Evolutionary conservation across 2,329 filamentous ascomycete species (phyloP), one percentile per base, ranked within the genome.

Genomic region (Ophiostoma triangulosporum): DNA sequence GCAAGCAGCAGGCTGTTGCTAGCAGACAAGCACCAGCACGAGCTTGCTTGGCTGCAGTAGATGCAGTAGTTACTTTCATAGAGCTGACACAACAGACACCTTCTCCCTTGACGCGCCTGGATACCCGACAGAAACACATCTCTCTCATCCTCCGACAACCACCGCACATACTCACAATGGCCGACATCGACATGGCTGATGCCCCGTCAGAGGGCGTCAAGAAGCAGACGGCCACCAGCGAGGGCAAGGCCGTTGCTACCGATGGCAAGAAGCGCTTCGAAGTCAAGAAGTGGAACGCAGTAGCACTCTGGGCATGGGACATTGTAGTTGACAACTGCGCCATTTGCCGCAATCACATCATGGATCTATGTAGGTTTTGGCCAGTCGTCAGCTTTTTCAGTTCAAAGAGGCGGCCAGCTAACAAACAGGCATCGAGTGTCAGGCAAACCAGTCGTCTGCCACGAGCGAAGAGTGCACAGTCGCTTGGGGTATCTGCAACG

Each of bases 281-380:
- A 68, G 91, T 98, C 58, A 98, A 98, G 74, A 98, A 98, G 91
- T 98, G 93, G 93, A 97, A 97, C 64, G 93, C 93, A 0, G 93
- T 98, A 51, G 90, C 93, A 38, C 77, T 98, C 2, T 98, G 93
- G 93, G 93, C 93, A 0, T 98, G 93, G 93, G 93, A 98, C 67
- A 98, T 98, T 56, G 90, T 97, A 31, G 93, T 98, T 57, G 93
- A 98, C 72, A 98, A 98, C 77, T 98, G 93, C 68, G 93, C 93
- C 63, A 98, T 98, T 66, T 98, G 93, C 76, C 81, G 93, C 66
- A 98, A 98, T 68, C 93, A 98, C 69, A 98, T 98, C 70, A 98
- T 98, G 93, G 93, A 98, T 69, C 77, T 98, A 27, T 98, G 93
- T 89, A 73, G 62, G 82, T 55, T 15, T 4, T n/a, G n/a, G n/a